Percentiles rank a stretch among this genome's conserved stretches.
Evolutionary conservation across 1,139 yeast species (phyloP).

Genomic region (Geotrichum siamense): DNA sequence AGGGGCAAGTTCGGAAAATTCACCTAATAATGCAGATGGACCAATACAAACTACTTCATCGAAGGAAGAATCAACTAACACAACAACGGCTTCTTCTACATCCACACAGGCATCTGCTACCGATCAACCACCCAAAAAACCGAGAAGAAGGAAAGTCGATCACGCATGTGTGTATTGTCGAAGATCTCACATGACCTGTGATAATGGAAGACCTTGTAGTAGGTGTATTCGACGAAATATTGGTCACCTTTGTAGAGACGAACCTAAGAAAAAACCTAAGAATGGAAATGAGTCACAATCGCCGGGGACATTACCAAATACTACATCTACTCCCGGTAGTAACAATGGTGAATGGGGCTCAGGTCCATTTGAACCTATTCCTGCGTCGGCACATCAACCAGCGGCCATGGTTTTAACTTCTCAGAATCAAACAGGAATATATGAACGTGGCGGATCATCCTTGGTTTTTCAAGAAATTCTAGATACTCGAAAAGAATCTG

Average conservation of each 20-base stretch:
- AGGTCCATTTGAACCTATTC: constrained; percentile 11
- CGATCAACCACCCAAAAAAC: constrained; percentile 8
- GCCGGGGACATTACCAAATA: background rate
- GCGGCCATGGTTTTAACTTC: constrained; percentile 19
- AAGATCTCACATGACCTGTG: constrained; percentile 92
- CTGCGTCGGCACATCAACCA: constrained; percentile 18
- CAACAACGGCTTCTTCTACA: background rate
- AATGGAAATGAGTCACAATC: constrained; percentile 1
- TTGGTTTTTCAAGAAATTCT: constrained; percentile 17
- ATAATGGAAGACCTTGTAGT: constrained; percentile 68
- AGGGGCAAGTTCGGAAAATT: too few relatives aligned
- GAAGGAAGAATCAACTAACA: background rate
- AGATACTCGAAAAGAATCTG: constrained; percentile 1
- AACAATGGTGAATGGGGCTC: constrained; percentile 1
- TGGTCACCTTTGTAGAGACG: constrained; percentile 84
- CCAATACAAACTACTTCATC: background rate
- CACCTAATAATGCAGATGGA: too few relatives aligned
- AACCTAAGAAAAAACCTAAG: constrained; percentile 36
- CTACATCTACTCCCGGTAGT: constrained; percentile 1
- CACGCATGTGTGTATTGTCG: constrained; percentile 87
- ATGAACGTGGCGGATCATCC: constrained; percentile 10
- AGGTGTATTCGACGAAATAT: constrained; percentile 83
- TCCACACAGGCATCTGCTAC: background rate
- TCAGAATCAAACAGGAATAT: constrained; percentile 10
- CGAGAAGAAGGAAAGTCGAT: constrained; percentile 30